phyloP scores from a whole-genome alignment of 805 yeast genomes.

The Yamadazyma sp. region DNA sequence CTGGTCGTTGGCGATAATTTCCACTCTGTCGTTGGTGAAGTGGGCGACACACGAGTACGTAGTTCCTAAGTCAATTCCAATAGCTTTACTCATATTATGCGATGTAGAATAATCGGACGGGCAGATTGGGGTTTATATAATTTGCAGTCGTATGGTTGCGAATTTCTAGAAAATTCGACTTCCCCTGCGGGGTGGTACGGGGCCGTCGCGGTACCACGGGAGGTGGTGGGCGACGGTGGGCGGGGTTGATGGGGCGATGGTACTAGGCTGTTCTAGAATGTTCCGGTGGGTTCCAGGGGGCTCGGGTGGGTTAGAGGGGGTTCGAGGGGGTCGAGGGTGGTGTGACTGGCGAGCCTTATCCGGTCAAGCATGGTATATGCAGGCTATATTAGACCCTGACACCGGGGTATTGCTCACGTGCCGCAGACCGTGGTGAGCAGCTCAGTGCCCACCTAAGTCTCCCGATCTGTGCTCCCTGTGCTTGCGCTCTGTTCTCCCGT shows the following conservation, averaged over 20 bases:
- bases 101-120: not conserved
- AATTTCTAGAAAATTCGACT: slow-evolving; percentile 17
- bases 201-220: no score
- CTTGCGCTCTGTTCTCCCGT: no score
- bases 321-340: no score
- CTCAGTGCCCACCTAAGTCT: no score
- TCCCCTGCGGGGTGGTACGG: slow-evolving; percentile 1
- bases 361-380: no score
- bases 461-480: no score
- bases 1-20: slow-evolving; percentile 94
- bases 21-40: slow-evolving; percentile 74
- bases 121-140: slow-evolving; percentile 6
- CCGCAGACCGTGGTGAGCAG: no score
- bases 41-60: slow-evolving; percentile 95
- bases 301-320: no score
- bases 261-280: slow-evolving; percentile 3
- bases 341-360: no score
- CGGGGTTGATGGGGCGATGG: no score
- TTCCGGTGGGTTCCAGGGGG: slow-evolving; percentile 5
- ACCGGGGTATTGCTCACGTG: no score
- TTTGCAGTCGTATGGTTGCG: slow-evolving; percentile 15
- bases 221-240: not conserved
- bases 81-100: slow-evolving; percentile 25
- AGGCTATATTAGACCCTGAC: no score
- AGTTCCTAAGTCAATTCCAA: slow-evolving; percentile 96